Evolutionary conservation across 805 yeast genomes (phyloP).

Genomic region (Starmera quercuum): DNA sequence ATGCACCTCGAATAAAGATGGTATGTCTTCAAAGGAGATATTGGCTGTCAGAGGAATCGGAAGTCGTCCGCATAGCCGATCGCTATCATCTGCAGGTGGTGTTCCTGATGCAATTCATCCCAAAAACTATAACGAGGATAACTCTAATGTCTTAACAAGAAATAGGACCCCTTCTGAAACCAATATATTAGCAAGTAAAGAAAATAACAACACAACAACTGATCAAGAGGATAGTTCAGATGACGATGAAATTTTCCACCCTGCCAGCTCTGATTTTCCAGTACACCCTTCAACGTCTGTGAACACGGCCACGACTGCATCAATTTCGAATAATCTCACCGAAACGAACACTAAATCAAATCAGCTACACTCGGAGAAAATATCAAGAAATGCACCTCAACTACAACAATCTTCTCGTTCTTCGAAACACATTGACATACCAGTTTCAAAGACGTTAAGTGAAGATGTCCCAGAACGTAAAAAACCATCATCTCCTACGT

Average conservation of each 20-base stretch:
- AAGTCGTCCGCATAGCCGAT: constrained; percentile 28
- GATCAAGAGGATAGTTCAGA: neutral
- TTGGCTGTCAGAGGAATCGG: constrained; percentile 9
- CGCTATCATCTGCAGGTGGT: constrained; percentile 38
- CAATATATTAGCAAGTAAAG: neutral
- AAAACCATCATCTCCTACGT: neutral
- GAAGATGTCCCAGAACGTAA: neutral
- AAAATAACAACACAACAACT: neutral
- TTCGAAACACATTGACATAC: neutral
- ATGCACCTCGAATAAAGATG: neutral
- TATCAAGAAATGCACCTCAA: neutral
- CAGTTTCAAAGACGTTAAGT: constrained; percentile 6
- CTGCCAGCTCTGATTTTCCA: neutral
- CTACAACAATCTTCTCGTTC: neutral
- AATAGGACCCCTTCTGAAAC: neutral
- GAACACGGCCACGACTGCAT: too few relatives aligned
- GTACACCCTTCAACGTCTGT: too few relatives aligned
- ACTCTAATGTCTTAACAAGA: neutral
- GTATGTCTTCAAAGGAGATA: constrained; percentile 3
- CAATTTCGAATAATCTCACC: too few relatives aligned
- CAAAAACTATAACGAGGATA: constrained; percentile 19
- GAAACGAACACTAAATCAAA: too few relatives aligned
- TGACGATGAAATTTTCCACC: neutral
- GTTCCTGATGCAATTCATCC: constrained; percentile 31
- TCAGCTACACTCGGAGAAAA: too few relatives aligned